Evolutionary conservation across 2,329 filamentous ascomycete genomes (phyloP).

Genomic region (Pyrenophora teres): DNA sequence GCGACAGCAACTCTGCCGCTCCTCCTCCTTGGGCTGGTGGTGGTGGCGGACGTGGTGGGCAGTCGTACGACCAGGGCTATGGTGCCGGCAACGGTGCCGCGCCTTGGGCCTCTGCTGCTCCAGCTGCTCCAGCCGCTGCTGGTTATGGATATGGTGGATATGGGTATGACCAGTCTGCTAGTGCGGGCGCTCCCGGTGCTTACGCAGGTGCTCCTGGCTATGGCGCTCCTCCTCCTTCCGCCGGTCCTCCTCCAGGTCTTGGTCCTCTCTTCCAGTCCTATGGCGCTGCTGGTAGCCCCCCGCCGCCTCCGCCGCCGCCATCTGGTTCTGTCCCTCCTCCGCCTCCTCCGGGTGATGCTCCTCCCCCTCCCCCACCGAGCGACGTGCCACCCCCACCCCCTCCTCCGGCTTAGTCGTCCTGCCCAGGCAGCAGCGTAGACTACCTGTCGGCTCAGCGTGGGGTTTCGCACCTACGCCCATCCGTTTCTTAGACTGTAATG

Average conservation of each 20-base stretch:
- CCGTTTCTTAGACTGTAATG: constrained; percentile 1
- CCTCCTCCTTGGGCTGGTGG: constrained; percentile 50
- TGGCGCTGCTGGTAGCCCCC: constrained; percentile 58
- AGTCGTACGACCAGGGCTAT: constrained; percentile 36
- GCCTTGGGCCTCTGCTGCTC: constrained; percentile 49
- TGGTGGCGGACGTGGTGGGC: constrained; percentile 38
- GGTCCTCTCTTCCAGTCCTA: constrained; percentile 72
- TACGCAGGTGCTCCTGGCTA: constrained; percentile 51
- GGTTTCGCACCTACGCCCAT: background rate
- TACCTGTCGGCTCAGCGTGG: background rate
- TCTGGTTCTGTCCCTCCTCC: constrained; percentile 64
- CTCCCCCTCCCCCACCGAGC: constrained; percentile 60
- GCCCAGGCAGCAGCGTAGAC: background rate
- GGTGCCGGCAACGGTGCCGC: constrained; percentile 40
- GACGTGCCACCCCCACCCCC: constrained; percentile 58
- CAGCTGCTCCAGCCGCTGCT: constrained; percentile 34
- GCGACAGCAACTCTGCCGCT: constrained; percentile 45
- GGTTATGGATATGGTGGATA: constrained; percentile 52
- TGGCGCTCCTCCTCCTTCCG: constrained; percentile 48
- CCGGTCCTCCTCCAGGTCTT: constrained; percentile 57
- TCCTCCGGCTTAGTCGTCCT: constrained; percentile 28
- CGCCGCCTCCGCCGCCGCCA: constrained; percentile 62
- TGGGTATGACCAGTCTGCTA: constrained; percentile 37
- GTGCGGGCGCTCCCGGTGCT: constrained; percentile 46
- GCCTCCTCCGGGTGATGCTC: constrained; percentile 61